Conservation (phyloP, 148 eudicot genomes). For the Vaccinium macrocarpon region DNA sequence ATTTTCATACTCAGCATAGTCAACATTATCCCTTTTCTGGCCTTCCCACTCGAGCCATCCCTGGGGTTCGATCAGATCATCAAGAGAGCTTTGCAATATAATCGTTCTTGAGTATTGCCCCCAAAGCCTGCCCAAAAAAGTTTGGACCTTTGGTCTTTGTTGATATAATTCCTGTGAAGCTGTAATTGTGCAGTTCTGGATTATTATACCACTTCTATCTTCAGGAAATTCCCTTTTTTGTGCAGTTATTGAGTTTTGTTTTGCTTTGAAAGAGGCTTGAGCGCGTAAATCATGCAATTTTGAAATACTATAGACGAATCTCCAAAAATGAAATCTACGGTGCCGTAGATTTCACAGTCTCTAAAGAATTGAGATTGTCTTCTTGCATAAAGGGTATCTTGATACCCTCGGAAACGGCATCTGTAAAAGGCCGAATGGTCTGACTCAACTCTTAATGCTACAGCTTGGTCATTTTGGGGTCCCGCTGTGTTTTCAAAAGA, state of each 20-base stretch:
- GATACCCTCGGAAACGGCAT: not conserved
- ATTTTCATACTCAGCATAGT: slow-evolving; percentile 31
- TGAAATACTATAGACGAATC: slow-evolving; percentile 31
- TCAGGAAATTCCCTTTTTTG: slow-evolving; percentile 20
- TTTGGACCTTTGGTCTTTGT: slow-evolving; percentile 20
- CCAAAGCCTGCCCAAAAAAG: slow-evolving; percentile 46
- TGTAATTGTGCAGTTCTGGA: slow-evolving; percentile 37
- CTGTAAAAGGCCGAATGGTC: not conserved
- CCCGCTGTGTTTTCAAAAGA: not conserved
- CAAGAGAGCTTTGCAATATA: slow-evolving; percentile 32
- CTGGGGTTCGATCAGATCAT: slow-evolving; percentile 26
- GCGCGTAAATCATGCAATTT: slow-evolving; percentile 33
- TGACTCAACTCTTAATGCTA: not conserved
- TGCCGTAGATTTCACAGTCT: slow-evolving; percentile 32
- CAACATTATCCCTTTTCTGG: slow-evolving; percentile 22
- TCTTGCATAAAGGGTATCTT: slow-evolving; percentile 1
- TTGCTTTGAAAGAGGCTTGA: slow-evolving; percentile 25
- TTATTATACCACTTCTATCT: slow-evolving; percentile 29
- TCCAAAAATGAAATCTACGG: slow-evolving; percentile 37
- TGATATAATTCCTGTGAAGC: slow-evolving; percentile 26
- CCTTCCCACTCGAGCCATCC: slow-evolving; percentile 38
- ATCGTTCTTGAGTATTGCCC: slow-evolving; percentile 34
- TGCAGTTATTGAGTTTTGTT: slow-evolving; percentile 24
- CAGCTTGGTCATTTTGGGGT: not conserved
- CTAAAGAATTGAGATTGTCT: slow-evolving; percentile 22